These are phyloP conservation scores for Vanrija sp. DNA, from an alignment of 1,284 basidiomycete genomes.

Conservation along the genomic window DNA sequence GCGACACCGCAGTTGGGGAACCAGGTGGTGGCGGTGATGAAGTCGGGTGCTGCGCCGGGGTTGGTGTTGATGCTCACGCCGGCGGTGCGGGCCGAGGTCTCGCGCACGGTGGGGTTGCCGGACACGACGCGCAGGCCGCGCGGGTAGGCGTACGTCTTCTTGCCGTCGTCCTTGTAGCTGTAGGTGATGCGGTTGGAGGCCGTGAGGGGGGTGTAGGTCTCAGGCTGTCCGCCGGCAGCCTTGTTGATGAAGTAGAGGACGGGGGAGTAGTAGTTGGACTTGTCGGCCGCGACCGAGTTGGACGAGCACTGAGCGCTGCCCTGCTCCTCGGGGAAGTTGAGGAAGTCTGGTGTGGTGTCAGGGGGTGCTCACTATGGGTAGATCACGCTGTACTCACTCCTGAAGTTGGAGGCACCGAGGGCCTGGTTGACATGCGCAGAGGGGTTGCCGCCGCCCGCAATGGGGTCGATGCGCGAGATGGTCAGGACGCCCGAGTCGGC, in stretches of 20 bases:
- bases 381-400: too few species aligned
- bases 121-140: conserved; percentile 50
- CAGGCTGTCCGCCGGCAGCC: background rate
- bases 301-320: too few species aligned
- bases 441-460: too few species aligned
- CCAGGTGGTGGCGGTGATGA: conserved; percentile 10
- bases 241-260: conserved; percentile 49
- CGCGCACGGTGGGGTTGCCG: conserved; percentile 37
- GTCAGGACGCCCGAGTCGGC: background rate
- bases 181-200: conserved; percentile 41
- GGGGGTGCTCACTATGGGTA: too few species aligned
- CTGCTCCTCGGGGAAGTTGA: too few species aligned
- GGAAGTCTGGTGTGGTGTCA: too few species aligned
- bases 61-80: background rate
- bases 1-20: conserved; percentile 40
- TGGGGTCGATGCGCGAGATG: too few species aligned
- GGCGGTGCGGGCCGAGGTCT: background rate
- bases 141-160: conserved; percentile 38
- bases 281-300: conserved; percentile 35
- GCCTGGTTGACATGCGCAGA: too few species aligned
- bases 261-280: conserved; percentile 52
- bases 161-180: conserved; percentile 15
- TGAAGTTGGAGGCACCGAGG: too few species aligned
- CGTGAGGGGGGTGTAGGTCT: conserved; percentile 30
- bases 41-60: background rate